Conservation (phyloP, 768 basidiomycete genomes). For the Erythrobasidium yunnanense region DNA sequence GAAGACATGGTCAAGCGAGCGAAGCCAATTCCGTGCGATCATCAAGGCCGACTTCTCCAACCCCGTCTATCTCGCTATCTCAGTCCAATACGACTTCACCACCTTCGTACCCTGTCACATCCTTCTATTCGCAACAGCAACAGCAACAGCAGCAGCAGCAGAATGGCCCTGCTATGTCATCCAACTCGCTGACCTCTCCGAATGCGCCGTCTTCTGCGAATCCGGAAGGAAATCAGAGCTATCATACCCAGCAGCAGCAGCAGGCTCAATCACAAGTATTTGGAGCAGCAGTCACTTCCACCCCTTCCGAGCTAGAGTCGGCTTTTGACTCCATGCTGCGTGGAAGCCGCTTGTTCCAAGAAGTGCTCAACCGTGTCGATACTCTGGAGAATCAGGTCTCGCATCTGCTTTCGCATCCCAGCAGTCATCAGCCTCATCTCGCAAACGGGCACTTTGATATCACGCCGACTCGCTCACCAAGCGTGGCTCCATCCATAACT, state of each 20-base stretch:
- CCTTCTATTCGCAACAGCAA: no score
- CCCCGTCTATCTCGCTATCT: no score
- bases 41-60: conserved; percentile 19
- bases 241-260: neutral
- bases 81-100: neutral
- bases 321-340: conserved; percentile 23
- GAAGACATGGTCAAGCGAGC: neutral
- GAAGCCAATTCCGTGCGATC: conserved; percentile 22
- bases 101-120: conserved; percentile 3
- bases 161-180: no score
- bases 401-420: neutral
- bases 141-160: no score
- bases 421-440: neutral
- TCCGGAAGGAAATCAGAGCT: neutral
- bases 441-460: conserved; percentile 11
- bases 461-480: conserved; percentile 21
- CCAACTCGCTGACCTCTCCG: no score
- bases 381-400: conserved; percentile 5
- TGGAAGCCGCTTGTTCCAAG: conserved; percentile 12
- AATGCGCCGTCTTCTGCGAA: no score
- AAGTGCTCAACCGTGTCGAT: conserved; percentile 1
- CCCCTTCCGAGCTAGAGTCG: conserved; percentile 21
- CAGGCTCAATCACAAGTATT: no score
- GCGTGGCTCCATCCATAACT: conserved; percentile 9
- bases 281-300: no score